Base-by-base conservation (phyloP, 2,329 filamentous ascomycete species). In the Ophiostoma novo-ulmi region DNA sequence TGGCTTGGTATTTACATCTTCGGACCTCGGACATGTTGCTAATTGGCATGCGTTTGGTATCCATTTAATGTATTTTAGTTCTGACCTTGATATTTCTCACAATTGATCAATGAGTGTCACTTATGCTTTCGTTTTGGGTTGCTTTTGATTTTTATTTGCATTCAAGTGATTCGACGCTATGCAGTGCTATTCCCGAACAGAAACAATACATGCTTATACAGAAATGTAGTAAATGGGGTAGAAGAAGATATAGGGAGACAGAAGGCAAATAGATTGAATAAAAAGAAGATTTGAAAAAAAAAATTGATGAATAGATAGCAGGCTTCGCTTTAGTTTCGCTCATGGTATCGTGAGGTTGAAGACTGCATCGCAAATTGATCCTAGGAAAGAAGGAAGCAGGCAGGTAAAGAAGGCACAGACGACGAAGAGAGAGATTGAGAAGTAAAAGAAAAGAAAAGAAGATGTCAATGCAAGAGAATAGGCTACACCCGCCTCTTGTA, bases 401-500 rank as follows among this genome's bases (percentile, higher is more conserved):
- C 31, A 31, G 26, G 52, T 3, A 48, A 69, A 14, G 58, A 26
- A 31, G 31, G 31, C 31, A 68, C 22, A 26, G 7, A 52, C 31
- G 31, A 31, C 31, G 31, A 31, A 65, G 39, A 44, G 14, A 44
- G 14, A 17, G 11, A 11, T 44, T 10, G 2, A 22, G 36, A 58
- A 17, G 39, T 13, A 11, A 31, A 67, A 36, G 26, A 44, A 4
- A 67, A n/a, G 48, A 2, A n/a, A 7, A 48, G 13, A n/a, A n/a
- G 14, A 48, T 7, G 52, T 22, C 14, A 3, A 48, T 48, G 20
- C 44, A 48, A 48, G 20, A 64, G 2, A n/a, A n/a, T 10, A 48
- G 58, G 20, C 63, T 61, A 68, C 38, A 3, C 58, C 36, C 73
- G 44, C 38, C 73, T 39, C 72, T 74, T 74, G 66, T 75, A 75